Base-by-base conservation (phyloP, 2,329 filamentous ascomycete genomes). In the Huntiella savannae region DNA sequence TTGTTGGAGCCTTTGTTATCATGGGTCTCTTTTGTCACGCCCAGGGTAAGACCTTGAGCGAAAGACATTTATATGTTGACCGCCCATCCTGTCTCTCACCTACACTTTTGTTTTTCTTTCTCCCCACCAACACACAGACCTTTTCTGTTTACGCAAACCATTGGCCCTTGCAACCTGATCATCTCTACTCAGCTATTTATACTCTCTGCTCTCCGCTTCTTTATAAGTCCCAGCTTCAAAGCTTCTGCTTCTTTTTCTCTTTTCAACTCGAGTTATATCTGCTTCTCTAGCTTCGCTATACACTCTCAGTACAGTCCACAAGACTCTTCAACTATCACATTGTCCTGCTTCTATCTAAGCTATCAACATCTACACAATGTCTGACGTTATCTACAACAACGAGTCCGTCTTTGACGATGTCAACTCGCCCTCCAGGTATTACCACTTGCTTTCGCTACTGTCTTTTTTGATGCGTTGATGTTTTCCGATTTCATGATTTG, bases 361-460 rank as follows among this genome's bases (percentile, higher is more conserved):
- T 33, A n/a, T 13, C 32, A 37, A 35, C 41, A 38, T 22, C 28
- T 38, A 44, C 38, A 43, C 44, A 43, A 50, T 50, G 45, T 38
- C 46, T 40, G 46, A 48, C n/a, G 40, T 46, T 15, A 47, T 52
- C 44, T 46, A 50, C 36, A 43, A 47, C 32, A 43, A 43, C 36
- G 37, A 46, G 33, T 34, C 73, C 58, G 66, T 73, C 62, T 69
- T 73, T 60, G 69, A 71, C 22, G 40, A 43, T 12, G 40, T 43
- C n/a, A 33, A 16, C 28, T 32, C 28, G 62, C 66, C 73, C 58
- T 66, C 69, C 65, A 76, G 72, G 72, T 76, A 76, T 64, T 72
- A 68, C 65, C 67, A 67, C 67, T 64, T 60, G 57, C 58, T 54
- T 64, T 56, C 22, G 7, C 22, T 28, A 8, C 45, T 51, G 53